Conservation (phyloP, 2,329 filamentous ascomycete genomes). For the Aspergillus brunneoviolaceus region DNA sequence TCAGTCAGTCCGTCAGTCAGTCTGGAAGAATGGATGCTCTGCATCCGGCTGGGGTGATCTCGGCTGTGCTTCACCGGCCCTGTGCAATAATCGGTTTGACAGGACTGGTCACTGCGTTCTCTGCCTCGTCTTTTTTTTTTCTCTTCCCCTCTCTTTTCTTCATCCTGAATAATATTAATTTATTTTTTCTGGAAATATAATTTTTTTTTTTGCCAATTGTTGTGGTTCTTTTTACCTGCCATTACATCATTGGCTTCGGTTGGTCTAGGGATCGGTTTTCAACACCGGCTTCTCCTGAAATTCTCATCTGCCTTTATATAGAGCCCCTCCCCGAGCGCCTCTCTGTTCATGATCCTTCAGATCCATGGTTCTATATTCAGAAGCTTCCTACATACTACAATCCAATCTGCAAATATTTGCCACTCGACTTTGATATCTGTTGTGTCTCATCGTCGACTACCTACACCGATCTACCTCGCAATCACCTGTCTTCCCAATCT, state of each 20-base stretch:
- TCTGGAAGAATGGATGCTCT: constrained; percentile 16
- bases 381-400: constrained; percentile 3
- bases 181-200: neutral
- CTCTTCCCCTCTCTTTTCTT: neutral
- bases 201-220: constrained; percentile 2
- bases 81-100: constrained; percentile 9
- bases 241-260: constrained; percentile 18
- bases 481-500: neutral
- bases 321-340: constrained; percentile 2
- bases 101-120: neutral
- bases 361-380: constrained; percentile 17
- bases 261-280: constrained; percentile 5
- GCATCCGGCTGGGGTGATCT: constrained; percentile 29
- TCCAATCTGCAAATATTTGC: neutral
- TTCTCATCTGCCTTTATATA: constrained; percentile 14
- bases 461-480: neutral
- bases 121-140: neutral
- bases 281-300: constrained; percentile 8
- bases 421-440: constrained; percentile 1
- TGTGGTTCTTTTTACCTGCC: constrained; percentile 1
- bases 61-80: constrained; percentile 19
- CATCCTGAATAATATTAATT: neutral
- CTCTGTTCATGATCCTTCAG: constrained; percentile 11
- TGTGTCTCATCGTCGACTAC: neutral
- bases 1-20: neutral